These are phyloP conservation scores for Yarrowia porcina DNA, from an alignment of 805 yeast species.

Conservation along the genomic window DNA sequence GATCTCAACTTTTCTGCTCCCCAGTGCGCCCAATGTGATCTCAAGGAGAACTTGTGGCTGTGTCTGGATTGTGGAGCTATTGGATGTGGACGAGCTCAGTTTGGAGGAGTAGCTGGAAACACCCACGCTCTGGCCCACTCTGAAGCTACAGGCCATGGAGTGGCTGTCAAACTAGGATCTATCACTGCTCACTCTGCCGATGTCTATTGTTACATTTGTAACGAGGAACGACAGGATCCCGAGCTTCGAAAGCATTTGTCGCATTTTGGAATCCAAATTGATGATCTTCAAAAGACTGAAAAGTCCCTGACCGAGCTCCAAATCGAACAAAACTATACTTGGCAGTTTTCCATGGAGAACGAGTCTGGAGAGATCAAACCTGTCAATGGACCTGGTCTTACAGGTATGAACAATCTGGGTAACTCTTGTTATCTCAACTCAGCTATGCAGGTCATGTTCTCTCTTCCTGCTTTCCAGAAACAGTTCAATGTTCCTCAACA, in stretches of 20 bases:
- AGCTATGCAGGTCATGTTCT: conserved; percentile 67
- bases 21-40: conserved; percentile 42
- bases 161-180: conserved; percentile 89
- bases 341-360: conserved; percentile 85
- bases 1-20: conserved; percentile 28
- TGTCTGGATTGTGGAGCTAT: conserved; percentile 87
- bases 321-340: conserved; percentile 85
- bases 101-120: conserved; percentile 91
- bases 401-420: conserved; percentile 87
- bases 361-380: conserved; percentile 64
- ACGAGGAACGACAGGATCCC: conserved; percentile 83
- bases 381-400: conserved; percentile 69
- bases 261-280: conserved; percentile 65
- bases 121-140: conserved; percentile 83
- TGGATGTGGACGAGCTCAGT: conserved; percentile 94
- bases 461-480: conserved; percentile 38
- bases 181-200: conserved; percentile 73
- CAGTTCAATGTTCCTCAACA: conserved; percentile 32
- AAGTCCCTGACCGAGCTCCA: conserved; percentile 85
- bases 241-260: conserved; percentile 47
- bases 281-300: conserved; percentile 65
- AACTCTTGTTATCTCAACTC: conserved; percentile 90
- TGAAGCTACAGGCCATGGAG: conserved; percentile 59
- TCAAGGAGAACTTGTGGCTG: conserved; percentile 82
- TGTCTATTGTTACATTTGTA: conserved; percentile 81